Evolutionary conservation across 2,329 filamentous ascomycete species (phyloP).

Genomic region (Aspergillus melleus): DNA sequence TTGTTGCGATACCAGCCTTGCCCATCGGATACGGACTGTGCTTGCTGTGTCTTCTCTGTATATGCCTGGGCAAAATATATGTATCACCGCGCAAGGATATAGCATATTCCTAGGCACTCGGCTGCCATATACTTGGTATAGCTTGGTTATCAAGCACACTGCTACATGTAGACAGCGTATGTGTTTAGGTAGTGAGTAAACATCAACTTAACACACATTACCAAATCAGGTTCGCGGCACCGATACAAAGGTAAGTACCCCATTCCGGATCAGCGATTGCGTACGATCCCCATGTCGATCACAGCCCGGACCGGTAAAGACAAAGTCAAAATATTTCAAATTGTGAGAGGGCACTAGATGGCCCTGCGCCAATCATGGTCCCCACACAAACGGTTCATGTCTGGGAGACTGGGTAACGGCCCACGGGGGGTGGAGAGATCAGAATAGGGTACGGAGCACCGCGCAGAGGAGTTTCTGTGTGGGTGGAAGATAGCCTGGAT

Average conservation of each 20-base stretch:
- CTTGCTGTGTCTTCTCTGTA: not conserved
- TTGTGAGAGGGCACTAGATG: conserved; percentile 16
- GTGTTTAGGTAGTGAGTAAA: not conserved
- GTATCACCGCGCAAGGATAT: not conserved
- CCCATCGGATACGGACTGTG: not conserved
- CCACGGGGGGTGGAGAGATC: conserved; percentile 21
- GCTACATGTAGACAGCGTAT: too few species aligned
- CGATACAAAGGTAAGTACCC: conserved; percentile 4
- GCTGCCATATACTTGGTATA: not conserved
- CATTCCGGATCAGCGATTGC: conserved; percentile 11
- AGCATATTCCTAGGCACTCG: not conserved
- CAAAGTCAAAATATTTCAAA: conserved; percentile 27
- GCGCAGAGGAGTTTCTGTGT: not conserved
- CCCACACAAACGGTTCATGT: conserved; percentile 20
- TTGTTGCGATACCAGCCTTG: not conserved
- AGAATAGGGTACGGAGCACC: conserved; percentile 1
- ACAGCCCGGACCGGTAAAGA: conserved; percentile 12
- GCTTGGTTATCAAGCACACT: too few species aligned
- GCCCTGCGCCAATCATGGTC: conserved; percentile 22
- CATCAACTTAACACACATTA: not conserved
- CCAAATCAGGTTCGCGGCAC: not conserved
- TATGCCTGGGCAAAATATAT: not conserved
- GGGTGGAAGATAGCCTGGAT: conserved; percentile 3
- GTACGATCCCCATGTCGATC: conserved; percentile 20
- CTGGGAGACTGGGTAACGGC: conserved; percentile 21